Evolutionary conservation across 176 grass and related monocot species (phyloP).

Genomic region (Metroxylon sagu): DNA sequence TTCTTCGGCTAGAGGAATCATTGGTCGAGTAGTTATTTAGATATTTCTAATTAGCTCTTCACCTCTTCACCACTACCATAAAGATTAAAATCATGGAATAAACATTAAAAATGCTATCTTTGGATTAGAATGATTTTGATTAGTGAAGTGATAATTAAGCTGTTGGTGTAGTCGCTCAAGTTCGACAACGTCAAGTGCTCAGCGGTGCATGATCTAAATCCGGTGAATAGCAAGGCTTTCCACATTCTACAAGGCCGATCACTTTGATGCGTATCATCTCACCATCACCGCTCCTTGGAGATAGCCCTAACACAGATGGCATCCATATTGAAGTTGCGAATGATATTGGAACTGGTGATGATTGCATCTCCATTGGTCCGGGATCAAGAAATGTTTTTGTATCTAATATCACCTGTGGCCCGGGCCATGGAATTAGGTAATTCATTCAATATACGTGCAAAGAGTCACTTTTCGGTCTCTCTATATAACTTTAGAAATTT

Average conservation of each 20-base stretch:
- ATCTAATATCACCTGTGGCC: not conserved
- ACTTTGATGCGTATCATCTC: not conserved
- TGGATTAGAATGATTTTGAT: slow-evolving; percentile 26
- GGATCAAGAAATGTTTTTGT: not conserved
- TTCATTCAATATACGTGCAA: not conserved
- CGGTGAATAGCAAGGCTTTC: slow-evolving; percentile 1
- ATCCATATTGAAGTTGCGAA: not conserved
- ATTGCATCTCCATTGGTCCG: slow-evolving; percentile 5
- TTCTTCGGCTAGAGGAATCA: too few species aligned
- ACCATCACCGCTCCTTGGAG: not conserved
- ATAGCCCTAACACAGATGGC: slow-evolving; percentile 8
- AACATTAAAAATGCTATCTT: too few species aligned
- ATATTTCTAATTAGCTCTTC: too few species aligned
- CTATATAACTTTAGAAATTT: too few species aligned
- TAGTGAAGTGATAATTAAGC: too few species aligned
- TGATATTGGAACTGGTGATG: not conserved
- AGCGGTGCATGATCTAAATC: slow-evolving; percentile 8
- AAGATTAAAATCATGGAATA: too few species aligned
- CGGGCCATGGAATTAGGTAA: slow-evolving; percentile 2
- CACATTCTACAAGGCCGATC: not conserved
- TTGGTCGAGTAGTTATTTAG: too few species aligned
- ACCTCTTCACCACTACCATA: too few species aligned
- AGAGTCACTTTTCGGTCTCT: too few species aligned
- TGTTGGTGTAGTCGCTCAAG: slow-evolving; percentile 6
- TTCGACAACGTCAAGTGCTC: slow-evolving; percentile 19